phyloP scores from a whole-genome alignment of 495 filamentous ascomycete species.

The Neurospora sp. region DNA sequence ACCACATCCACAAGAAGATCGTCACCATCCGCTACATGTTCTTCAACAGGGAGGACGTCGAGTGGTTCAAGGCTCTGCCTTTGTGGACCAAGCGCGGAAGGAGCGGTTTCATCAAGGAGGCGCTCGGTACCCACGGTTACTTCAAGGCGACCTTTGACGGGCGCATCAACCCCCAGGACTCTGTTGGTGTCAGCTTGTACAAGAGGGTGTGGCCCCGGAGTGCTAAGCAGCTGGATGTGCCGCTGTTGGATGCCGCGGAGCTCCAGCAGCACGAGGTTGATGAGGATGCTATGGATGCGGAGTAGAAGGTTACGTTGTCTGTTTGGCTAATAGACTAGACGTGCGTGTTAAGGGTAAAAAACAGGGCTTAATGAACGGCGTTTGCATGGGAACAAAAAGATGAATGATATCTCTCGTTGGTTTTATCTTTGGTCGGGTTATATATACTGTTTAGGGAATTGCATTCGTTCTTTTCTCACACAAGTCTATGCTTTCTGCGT shows the following conservation, averaged over 20 bases:
- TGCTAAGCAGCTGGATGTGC: constrained; percentile 42
- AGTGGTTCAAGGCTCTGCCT: constrained; percentile 93
- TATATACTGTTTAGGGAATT: neutral
- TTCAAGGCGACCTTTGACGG: constrained; percentile 98
- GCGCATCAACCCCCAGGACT: constrained; percentile 87
- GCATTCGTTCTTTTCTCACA: neutral
- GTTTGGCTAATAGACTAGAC: neutral
- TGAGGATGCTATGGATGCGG: constrained; percentile 32
- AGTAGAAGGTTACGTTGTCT: neutral
- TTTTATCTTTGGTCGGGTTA: neutral
- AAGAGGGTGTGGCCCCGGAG: constrained; percentile 83
- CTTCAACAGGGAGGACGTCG: constrained; percentile 89
- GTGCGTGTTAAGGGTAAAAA: neutral
- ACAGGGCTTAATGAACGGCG: neutral
- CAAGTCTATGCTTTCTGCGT: neutral
- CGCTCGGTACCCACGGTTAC: constrained; percentile 92
- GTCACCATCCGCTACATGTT: constrained; percentile 99
- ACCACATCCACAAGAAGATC: constrained; percentile 94
- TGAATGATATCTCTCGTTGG: neutral
- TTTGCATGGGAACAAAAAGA: neutral
- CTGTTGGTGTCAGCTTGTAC: constrained; percentile 84
- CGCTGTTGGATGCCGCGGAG: constrained; percentile 21
- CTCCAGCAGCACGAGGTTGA: constrained; percentile 2
- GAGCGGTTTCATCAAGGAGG: constrained; percentile 84
- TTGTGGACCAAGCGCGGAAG: constrained; percentile 88